Evolutionary conservation across 73 alveolate genomes (phyloP).

Genomic region (Tetrahymena borealis): DNA sequence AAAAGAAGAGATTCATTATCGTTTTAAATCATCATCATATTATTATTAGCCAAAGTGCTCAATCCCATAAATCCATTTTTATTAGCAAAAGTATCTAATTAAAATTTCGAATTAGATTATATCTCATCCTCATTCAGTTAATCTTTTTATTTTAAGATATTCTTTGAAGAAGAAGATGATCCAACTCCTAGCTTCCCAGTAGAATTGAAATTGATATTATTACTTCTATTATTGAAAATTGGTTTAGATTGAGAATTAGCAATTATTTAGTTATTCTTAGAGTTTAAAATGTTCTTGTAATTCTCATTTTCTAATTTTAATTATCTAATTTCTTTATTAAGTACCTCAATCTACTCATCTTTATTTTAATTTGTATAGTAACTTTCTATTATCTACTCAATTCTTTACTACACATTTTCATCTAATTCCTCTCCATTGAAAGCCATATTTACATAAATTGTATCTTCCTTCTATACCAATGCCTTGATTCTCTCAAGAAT

Average conservation of each 20-base stretch:
- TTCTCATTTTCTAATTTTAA: background rate
- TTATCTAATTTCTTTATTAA: background rate
- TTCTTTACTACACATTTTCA: background rate
- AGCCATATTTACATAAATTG: background rate
- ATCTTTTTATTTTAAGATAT: background rate
- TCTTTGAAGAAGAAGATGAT: background rate
- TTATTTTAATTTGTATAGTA: background rate
- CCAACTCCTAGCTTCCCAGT: background rate
- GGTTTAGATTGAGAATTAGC: background rate
- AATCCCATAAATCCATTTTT: background rate
- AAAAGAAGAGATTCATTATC: background rate
- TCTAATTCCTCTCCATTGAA: background rate
- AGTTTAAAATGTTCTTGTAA: background rate
- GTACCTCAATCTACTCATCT: background rate
- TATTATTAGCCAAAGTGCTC: background rate
- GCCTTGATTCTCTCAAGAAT: background rate
- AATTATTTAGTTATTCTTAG: background rate
- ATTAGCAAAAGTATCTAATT: background rate
- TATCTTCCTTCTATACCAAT: background rate
- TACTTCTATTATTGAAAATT: background rate
- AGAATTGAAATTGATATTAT: background rate
- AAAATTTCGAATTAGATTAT: background rate
- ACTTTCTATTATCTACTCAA: background rate
- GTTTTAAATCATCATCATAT: background rate
- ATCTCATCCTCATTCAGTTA: background rate